phyloP scores from a whole-genome alignment of 1,284 basidiomycete species.

The Ustilago bromivora region DNA sequence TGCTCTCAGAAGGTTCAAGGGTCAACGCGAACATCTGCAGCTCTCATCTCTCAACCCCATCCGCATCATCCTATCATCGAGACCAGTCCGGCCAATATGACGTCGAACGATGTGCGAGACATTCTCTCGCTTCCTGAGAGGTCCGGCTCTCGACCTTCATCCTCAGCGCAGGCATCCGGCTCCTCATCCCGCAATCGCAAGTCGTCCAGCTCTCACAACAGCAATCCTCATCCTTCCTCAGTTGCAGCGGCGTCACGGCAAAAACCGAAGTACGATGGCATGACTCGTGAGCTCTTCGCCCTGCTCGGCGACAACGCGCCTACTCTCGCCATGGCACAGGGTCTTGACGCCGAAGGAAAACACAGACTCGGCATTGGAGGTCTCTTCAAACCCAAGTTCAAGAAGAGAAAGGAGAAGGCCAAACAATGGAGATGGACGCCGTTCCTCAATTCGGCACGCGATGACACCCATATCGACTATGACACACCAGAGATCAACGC shows the following conservation, averaged over 20 bases:
- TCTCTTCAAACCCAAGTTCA: slow-evolving; percentile 81
- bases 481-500: slow-evolving; percentile 42
- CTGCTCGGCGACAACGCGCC: slow-evolving; percentile 93
- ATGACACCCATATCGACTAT: slow-evolving; percentile 53
- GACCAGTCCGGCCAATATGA: slow-evolving; percentile 37
- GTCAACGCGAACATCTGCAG: slow-evolving; percentile 24
- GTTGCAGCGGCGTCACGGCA: slow-evolving; percentile 21
- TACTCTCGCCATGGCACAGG: slow-evolving; percentile 73
- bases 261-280: slow-evolving; percentile 74
- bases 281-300: slow-evolving; percentile 90
- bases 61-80: not conserved
- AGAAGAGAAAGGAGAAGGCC: slow-evolving; percentile 79
- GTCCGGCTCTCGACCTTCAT: slow-evolving; percentile 26
- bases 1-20: slow-evolving; percentile 1
- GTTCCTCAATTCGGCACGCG: slow-evolving; percentile 61
- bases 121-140: slow-evolving; percentile 62
- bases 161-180: slow-evolving; percentile 37
- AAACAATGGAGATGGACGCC: slow-evolving; percentile 59
- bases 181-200: slow-evolving; percentile 42
- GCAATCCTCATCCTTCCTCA: slow-evolving; percentile 39
- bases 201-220: slow-evolving; percentile 31
- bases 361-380: slow-evolving; percentile 65
- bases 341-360: slow-evolving; percentile 31
- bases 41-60: slow-evolving; percentile 13
- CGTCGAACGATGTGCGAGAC: slow-evolving; percentile 64